Evolutionary conservation across 1,284 basidiomycete genomes (phyloP).

Genomic region (Papiliotrema laurentii): DNA sequence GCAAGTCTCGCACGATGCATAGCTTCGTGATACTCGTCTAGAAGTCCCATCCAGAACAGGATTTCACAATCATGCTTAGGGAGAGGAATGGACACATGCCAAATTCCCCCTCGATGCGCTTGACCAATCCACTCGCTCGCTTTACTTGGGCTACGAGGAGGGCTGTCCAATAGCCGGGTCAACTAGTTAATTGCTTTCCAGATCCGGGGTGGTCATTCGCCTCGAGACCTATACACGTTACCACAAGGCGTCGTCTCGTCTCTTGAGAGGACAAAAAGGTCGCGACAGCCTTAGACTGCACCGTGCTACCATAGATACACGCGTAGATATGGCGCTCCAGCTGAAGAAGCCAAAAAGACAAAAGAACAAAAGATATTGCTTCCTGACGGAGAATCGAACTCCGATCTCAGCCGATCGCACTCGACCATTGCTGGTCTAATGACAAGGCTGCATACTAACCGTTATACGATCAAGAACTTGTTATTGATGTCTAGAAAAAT

Average conservation of each 20-base stretch:
- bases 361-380: constrained; percentile 18
- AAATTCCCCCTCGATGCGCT: not conserved
- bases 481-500: not conserved
- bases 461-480: constrained; percentile 30
- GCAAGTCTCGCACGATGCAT: not conserved
- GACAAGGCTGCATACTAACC: constrained; percentile 39
- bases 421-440: constrained; percentile 2
- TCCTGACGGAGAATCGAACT: constrained; percentile 31
- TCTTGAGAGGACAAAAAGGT: too few species aligned
- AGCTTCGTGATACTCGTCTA: not conserved
- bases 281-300: too few species aligned
- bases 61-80: not conserved
- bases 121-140: not conserved
- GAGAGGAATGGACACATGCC: not conserved
- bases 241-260: too few species aligned
- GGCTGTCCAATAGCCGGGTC: too few species aligned
- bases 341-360: too few species aligned
- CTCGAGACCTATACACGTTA: too few species aligned
- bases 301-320: too few species aligned
- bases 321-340: too few species aligned
- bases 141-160: not conserved
- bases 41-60: too few species aligned
- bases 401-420: constrained; percentile 13
- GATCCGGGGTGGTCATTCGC: too few species aligned
- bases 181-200: too few species aligned